A percentile compares a stretch with the other conserved stretches of the same genome.
phyloP scores from a whole-genome alignment of 352 stramenopile species.

The Thalassiosira sp. region DNA sequence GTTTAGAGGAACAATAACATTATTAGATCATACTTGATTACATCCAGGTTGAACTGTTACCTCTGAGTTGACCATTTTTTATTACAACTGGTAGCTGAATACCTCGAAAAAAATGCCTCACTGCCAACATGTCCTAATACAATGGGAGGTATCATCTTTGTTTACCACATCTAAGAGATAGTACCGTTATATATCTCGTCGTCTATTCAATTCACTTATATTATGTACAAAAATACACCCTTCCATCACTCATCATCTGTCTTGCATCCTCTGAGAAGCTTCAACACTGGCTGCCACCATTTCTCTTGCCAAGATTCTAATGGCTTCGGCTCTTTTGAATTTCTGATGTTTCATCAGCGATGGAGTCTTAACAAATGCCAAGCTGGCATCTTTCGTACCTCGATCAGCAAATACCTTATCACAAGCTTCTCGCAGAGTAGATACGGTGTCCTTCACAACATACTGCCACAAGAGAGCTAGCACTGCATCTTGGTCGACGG shows the following conservation, averaged over 20 bases:
- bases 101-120: too few relatives aligned
- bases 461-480: slow-evolving; percentile 36
- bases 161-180: too few relatives aligned
- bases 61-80: too few relatives aligned
- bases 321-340: slow-evolving; percentile 14
- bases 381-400: slow-evolving; percentile 19
- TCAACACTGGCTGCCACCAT: slow-evolving; percentile 8
- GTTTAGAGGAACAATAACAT: too few relatives aligned
- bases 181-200: neutral
- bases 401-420: slow-evolving; percentile 37
- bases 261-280: neutral
- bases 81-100: too few relatives aligned
- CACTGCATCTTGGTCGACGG: slow-evolving; percentile 30
- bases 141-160: too few relatives aligned
- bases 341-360: slow-evolving; percentile 19
- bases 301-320: slow-evolving; percentile 23
- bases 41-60: too few relatives aligned
- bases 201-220: neutral
- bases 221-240: neutral
- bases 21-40: too few relatives aligned
- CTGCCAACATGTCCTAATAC: too few relatives aligned
- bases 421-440: slow-evolving; percentile 24
- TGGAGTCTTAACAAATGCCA: slow-evolving; percentile 30
- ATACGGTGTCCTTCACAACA: slow-evolving; percentile 18
- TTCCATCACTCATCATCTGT: neutral